Percentiles rank a stretch among this genome's conserved stretches.
Conservation (phyloP, 1,284 basidiomycete species). For the Ceratobasidium sp. region DNA sequence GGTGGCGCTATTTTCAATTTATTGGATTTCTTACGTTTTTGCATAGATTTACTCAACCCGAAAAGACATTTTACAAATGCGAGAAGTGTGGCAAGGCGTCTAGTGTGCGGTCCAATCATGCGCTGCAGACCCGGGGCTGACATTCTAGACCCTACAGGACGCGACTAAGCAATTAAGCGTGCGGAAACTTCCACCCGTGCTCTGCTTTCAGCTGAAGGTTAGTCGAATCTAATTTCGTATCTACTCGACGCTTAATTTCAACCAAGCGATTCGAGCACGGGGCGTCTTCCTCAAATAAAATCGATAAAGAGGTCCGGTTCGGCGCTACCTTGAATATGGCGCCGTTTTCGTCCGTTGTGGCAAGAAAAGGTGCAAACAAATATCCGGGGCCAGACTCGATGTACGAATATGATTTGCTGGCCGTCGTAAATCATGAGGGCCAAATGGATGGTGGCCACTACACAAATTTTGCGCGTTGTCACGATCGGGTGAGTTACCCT, state of each 20-base stretch:
- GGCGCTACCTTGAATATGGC: slow-evolving; percentile 89
- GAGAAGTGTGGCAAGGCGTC: slow-evolving; percentile 74
- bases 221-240: slow-evolving; percentile 25
- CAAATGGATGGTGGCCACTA: slow-evolving; percentile 96
- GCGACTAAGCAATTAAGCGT: slow-evolving; percentile 88
- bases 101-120: slow-evolving; percentile 59
- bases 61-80: slow-evolving; percentile 73
- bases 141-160: slow-evolving; percentile 58
- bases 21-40: slow-evolving; percentile 34
- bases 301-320: slow-evolving; percentile 86
- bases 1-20: slow-evolving; percentile 40
- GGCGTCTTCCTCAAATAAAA: slow-evolving; percentile 76
- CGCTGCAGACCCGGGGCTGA: slow-evolving; percentile 5
- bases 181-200: slow-evolving; percentile 85
- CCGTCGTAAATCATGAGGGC: slow-evolving; percentile 95
- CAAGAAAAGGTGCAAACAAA: slow-evolving; percentile 51
- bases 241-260: slow-evolving; percentile 9
- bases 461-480: slow-evolving; percentile 81
- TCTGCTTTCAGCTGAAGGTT: slow-evolving; percentile 97
- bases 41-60: slow-evolving; percentile 77
- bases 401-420: slow-evolving; percentile 93
- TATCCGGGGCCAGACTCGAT: slow-evolving; percentile 69
- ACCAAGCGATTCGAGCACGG: slow-evolving; percentile 91
- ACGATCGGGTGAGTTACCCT: slow-evolving; percentile 69
- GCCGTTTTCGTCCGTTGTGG: slow-evolving; percentile 74